Base-by-base conservation (phyloP, 768 basidiomycete species). In the Pisolithus microcarpus region DNA sequence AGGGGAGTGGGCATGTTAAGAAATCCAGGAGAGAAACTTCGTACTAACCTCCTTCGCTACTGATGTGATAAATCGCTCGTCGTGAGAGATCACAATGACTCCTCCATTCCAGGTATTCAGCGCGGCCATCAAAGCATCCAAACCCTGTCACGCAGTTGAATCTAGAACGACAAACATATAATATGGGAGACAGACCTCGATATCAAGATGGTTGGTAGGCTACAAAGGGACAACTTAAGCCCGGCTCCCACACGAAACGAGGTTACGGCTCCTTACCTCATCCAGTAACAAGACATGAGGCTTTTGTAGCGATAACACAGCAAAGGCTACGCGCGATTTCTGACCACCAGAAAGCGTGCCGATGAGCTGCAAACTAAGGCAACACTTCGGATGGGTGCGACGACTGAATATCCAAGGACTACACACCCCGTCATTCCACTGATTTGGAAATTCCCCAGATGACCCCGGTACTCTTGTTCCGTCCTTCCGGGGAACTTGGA, bases 151-250 rank as follows among this genome's bases (percentile, higher is more conserved):
- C 15, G 50, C 18, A n/a, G n/a, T 56, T 21, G 2, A 54, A 37
- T 43, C 23, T 42, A 9, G 19, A 15, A 21, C 2, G 34, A 15
- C 24, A 16, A 5, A n/a, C 21, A 37, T 23, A 23, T 21, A 48
- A 15, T n/a, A 11, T 7, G 44, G n/a, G 26, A 15, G 54, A 67
- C 56, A 50, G 52, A 84, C 87, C 75, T 91, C 90, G 53, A 94
- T 91, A 86, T 95, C 93, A 63, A 94, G 73, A 70, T 95, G 94
- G 75, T 95, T 95, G 60, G 91, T 92, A 50, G 92, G 92, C 85
- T 87, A 57, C 23, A 44, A 18, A 42, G 49, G 34, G n/a, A 37
- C 18, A 45, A 45, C 42, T 46, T 49, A 19, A 37, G 50, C 16
- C 44, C 5, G 23, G 15, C 34, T 21, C n/a, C 15, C 46, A 55